A percentile compares a stretch with the other conserved stretches of the same genome.
phyloP scores from a whole-genome alignment of 495 filamentous ascomycete species.

The Glutinoglossum americanum region DNA sequence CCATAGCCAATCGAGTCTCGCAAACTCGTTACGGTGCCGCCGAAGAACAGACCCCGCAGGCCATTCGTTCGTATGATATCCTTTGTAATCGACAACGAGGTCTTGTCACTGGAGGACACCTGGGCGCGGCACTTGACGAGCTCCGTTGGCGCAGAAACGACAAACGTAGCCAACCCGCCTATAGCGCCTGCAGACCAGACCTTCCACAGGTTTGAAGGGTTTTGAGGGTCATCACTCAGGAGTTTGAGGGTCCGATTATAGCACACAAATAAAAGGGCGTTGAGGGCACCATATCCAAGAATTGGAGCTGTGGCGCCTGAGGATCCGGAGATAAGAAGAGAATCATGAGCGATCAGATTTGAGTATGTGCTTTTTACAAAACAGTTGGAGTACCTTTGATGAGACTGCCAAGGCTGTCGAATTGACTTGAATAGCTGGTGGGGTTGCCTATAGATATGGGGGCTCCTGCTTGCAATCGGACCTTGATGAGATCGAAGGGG shows the following conservation, averaged over 20 bases:
- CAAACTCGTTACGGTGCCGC: slow-evolving; percentile 55
- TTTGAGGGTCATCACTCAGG: slow-evolving; percentile 24
- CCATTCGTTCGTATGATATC: slow-evolving; percentile 39
- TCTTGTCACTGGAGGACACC: slow-evolving; percentile 21
- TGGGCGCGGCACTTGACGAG: slow-evolving; percentile 74
- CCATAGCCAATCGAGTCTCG: slow-evolving; percentile 77
- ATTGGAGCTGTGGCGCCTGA: slow-evolving; percentile 59
- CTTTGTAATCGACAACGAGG: slow-evolving; percentile 38
- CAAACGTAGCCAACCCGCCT: slow-evolving; percentile 62
- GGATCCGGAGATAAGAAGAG: neutral
- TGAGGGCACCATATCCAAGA: slow-evolving; percentile 71
- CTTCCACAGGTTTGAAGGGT: slow-evolving; percentile 16
- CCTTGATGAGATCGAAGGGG: slow-evolving; percentile 71
- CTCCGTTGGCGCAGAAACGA: slow-evolving; percentile 66
- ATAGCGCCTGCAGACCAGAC: slow-evolving; percentile 56
- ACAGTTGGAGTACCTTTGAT: slow-evolving; percentile 25
- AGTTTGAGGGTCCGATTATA: slow-evolving; percentile 56
- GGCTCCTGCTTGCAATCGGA: slow-evolving; percentile 45
- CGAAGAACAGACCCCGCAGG: slow-evolving; percentile 49
- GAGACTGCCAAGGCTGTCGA: slow-evolving; percentile 25
- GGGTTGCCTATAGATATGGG: slow-evolving; percentile 1
- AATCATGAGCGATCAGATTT: too few species aligned
- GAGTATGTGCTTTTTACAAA: too few species aligned
- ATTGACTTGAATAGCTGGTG: slow-evolving; percentile 10
- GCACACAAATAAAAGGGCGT: slow-evolving; percentile 64